Base-by-base conservation (phyloP, 495 filamentous ascomycete genomes). In the Xanthoparmelia taractica region DNA sequence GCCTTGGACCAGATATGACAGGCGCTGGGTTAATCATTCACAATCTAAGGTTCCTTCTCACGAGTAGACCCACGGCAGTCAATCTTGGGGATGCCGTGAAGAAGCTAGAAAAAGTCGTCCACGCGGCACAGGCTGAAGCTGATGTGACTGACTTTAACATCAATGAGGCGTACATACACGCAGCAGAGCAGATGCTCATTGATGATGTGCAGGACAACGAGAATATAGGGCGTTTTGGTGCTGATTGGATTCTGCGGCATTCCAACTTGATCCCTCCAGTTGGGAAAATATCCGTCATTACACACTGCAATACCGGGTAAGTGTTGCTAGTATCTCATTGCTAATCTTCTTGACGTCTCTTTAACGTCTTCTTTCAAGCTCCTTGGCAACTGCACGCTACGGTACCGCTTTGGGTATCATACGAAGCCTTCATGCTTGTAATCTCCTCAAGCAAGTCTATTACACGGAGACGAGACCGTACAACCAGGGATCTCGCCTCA, bases 391-490 rank as follows among this genome's bases (percentile, higher is more conserved):
- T 20, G 93, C 94, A 18, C 94, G 94, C 62, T 96, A 97, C 72
- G 94, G 94, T 60, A 98, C 94, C 41, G 94, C 94, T 2, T 78
- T 98, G 12, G 94, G 94, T 15, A 92, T 98, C 61, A 88, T 98
- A 68, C 91, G 94, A 63, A 87, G 86, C n/a, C 77, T 97, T 38
- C 81, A 91, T 68, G 72, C 83, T 6, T 80, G 78, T 50, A 77
- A 79, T 18, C 74, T 79, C 6, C 79, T 98, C 45, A 76, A 84
- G 59, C 92, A 88, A 65, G 92, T 89, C 54, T 97, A 88, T 78
- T 98, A 92, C 78, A 96, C 94, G 66, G 94, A 98, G 75, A 98
- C 94, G 11, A 84, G 94, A 31, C 94, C 94, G 1, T 98, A 98
- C 75, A 98, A 98, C 76, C 94, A 98, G 79, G 94, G 94, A 50